Evolutionary conservation across 2,329 filamentous ascomycete species (phyloP).

Genomic region (Mycosphaerella sp.): DNA sequence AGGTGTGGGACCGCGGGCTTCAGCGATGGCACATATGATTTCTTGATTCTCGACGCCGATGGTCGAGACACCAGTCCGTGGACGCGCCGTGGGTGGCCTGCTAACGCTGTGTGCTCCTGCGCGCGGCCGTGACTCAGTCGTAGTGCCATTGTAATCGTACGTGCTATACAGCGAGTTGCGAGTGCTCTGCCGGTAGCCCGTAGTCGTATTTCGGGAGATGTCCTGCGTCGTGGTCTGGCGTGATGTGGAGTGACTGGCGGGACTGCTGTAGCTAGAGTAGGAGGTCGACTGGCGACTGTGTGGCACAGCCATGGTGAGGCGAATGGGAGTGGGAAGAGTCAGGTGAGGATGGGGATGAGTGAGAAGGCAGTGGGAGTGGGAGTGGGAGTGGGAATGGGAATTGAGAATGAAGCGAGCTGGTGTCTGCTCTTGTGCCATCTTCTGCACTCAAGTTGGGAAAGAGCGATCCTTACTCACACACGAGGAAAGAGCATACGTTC

Average conservation of each 20-base stretch:
- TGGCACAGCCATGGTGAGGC: not conserved
- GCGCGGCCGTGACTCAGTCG: conserved; percentile 21
- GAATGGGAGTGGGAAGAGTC: not conserved
- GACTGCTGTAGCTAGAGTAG: conserved; percentile 4
- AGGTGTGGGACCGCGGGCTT: conserved; percentile 79
- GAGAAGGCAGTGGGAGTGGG: too few species aligned
- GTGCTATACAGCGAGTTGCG: conserved; percentile 12
- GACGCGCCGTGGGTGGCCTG: conserved; percentile 34
- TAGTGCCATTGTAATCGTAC: conserved; percentile 21
- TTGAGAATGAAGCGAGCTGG: too few species aligned
- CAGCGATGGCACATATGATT: conserved; percentile 80
- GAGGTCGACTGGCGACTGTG: conserved; percentile 6
- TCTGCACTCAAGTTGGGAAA: too few species aligned
- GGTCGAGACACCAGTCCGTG: conserved; percentile 52
- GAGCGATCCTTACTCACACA: too few species aligned
- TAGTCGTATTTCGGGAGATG: not conserved
- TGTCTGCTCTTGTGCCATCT: too few species aligned
- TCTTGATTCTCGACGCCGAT: conserved; percentile 56
- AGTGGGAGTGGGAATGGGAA: too few species aligned
- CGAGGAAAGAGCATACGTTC: too few species aligned
- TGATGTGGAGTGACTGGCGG: not conserved
- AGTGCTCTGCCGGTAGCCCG: conserved; percentile 5
- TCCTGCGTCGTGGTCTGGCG: not conserved
- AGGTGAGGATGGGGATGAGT: not conserved
- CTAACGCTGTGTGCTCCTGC: conserved; percentile 21